Conservation (phyloP, 2,329 filamentous ascomycete genomes). For the Periconia digitata region DNA sequence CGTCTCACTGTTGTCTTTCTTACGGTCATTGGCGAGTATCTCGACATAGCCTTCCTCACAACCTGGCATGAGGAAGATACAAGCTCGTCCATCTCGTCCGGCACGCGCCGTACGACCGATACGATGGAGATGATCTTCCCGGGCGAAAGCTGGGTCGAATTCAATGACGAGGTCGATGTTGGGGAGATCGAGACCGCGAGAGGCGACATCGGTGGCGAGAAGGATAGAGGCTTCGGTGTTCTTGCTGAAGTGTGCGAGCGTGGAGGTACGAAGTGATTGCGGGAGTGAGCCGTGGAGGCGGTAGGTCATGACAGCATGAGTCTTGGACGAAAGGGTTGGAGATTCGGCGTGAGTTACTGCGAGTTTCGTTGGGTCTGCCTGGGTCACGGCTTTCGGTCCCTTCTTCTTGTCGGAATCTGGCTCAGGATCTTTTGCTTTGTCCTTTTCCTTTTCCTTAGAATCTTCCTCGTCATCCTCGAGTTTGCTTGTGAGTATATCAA, state of each 20-base stretch:
- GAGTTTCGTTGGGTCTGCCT: slow-evolving; percentile 45
- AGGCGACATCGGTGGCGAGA: slow-evolving; percentile 92
- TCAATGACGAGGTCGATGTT: slow-evolving; percentile 94
- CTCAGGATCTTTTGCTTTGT: slow-evolving; percentile 28
- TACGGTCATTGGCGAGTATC: slow-evolving; percentile 71
- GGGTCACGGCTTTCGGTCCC: slow-evolving; percentile 44
- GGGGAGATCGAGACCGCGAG: slow-evolving; percentile 91
- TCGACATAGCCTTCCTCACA: slow-evolving; percentile 89
- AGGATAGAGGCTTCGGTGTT: slow-evolving; percentile 77
- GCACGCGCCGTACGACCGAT: slow-evolving; percentile 94
- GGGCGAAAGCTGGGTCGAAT: slow-evolving; percentile 92
- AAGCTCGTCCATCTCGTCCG: slow-evolving; percentile 80
- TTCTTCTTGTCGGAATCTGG: slow-evolving; percentile 27
- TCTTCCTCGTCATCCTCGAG: slow-evolving; percentile 34
- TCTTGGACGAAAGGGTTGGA: slow-evolving; percentile 71
- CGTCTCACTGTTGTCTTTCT: slow-evolving; percentile 58
- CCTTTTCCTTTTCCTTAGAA: slow-evolving; percentile 23
- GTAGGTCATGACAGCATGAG: slow-evolving; percentile 78
- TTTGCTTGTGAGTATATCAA: slow-evolving; percentile 69
- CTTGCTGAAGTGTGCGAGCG: slow-evolving; percentile 75
- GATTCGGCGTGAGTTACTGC: slow-evolving; percentile 65
- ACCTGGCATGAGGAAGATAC: slow-evolving; percentile 88
- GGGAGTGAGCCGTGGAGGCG: slow-evolving; percentile 90
- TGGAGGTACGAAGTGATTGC: slow-evolving; percentile 84
- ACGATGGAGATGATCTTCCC: slow-evolving; percentile 90